These are phyloP conservation scores for Cladosporium sp. DNA, from an alignment of 2,329 filamentous ascomycete species.

Conservation along the genomic window DNA sequence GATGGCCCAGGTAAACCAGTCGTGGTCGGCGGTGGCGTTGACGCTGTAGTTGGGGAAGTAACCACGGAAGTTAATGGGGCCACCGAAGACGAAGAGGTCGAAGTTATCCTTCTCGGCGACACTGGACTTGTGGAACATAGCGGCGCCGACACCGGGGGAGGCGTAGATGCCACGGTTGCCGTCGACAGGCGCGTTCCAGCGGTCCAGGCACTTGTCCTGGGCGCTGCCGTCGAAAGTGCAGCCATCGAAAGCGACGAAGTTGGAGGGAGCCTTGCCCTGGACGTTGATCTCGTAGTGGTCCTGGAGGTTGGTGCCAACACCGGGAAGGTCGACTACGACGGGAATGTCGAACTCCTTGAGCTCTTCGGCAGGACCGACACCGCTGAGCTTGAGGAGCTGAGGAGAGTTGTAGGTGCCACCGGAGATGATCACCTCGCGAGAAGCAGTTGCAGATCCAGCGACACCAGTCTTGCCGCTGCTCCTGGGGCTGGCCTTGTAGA, in stretches of 20 bases:
- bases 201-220: constrained; percentile 45
- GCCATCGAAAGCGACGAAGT: constrained; percentile 41
- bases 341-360: constrained; percentile 55
- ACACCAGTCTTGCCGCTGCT: constrained; percentile 36
- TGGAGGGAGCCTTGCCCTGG: constrained; percentile 44
- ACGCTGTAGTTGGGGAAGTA: constrained; percentile 58
- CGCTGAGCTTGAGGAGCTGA: constrained; percentile 64
- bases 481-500: constrained; percentile 44
- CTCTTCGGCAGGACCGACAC: constrained; percentile 57
- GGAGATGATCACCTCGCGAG: constrained; percentile 49
- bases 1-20: constrained; percentile 52
- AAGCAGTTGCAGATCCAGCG: constrained; percentile 44
- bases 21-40: constrained; percentile 45
- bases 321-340: constrained; percentile 56
- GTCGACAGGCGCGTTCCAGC: constrained; percentile 43
- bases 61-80: constrained; percentile 55
- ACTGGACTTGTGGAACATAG: constrained; percentile 43
- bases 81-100: constrained; percentile 59
- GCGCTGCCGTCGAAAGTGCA: constrained; percentile 38
- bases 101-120: constrained; percentile 46
- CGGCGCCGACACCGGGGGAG: constrained; percentile 57
- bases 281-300: constrained; percentile 60
- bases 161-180: constrained; percentile 45
- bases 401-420: constrained; percentile 63
- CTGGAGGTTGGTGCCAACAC: constrained; percentile 64